Evolutionary conservation across 2,329 filamentous ascomycete genomes (phyloP), one percentile per base, ranked within the genome.

Genomic region (Trichoderma gracile): DNA sequence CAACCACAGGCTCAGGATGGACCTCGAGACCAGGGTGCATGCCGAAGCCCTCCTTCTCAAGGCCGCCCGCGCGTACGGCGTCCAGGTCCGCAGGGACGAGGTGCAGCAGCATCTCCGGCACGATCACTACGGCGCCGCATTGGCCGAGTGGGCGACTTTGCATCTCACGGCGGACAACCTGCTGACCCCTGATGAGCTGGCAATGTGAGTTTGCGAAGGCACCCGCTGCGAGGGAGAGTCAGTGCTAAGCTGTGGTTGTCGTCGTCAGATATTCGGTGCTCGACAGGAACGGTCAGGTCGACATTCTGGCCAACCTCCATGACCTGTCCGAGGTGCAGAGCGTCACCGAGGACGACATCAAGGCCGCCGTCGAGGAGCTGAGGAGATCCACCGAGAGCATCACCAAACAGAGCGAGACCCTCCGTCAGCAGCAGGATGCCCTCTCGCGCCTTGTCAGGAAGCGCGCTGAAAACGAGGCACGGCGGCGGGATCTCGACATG

Each of bases 331-430:
- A 77, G 38, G 75, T 82, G 40, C 81, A 81, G 61, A 80, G 83
- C 5, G 74, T 89, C 52, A 76, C 79, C 15, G 87, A 90, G 64
- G 77, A 82, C 27, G 86, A 90, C 58, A 78, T 91, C 63, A 79
- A 80, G 60, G 74, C 78, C 46, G 89, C 89, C 17, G 86, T 90
- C 56, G 80, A 83, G 3, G 84, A 89, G 60, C 78, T 92, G n/a
- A 81, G 84, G 65, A 79, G 79, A 43, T 90, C 89, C 1, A 91
- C 89, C 0, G 81, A 81, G 19, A 82, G 82, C 19, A 89, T 91
- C 30, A 80, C 84, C 67, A 83, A 84, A 73, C 89, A 91, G 71
- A 87, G 82, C 30, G 84, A 86, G 71, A 79, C 82, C 0, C 73
- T 92, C 19, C 81, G 82, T 63, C 79, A 82, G 57, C 89, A 92